Conservation (phyloP, 768 basidiomycete species). For the Cubamyces lactineus region DNA sequence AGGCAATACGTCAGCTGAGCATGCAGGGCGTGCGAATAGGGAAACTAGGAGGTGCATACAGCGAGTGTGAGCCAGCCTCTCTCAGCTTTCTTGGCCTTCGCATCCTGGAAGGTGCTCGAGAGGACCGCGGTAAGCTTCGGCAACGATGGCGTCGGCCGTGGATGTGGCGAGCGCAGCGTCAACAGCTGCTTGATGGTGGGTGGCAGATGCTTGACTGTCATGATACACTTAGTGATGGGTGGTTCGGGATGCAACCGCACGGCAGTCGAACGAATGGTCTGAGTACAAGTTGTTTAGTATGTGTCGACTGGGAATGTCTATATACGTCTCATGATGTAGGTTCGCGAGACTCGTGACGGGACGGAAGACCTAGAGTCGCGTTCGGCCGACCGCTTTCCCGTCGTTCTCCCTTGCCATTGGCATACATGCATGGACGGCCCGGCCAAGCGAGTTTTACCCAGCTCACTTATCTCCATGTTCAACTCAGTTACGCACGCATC, state of each 20-base stretch:
- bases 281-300: neutral
- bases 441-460: neutral
- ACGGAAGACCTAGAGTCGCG: constrained; percentile 4
- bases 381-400: constrained; percentile 15
- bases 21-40: neutral
- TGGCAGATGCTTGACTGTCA: constrained; percentile 54
- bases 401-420: neutral
- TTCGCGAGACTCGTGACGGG: constrained; percentile 4
- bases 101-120: constrained; percentile 64
- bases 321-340: neutral
- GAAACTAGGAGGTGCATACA: constrained; percentile 48
- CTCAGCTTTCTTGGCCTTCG: constrained; percentile 63
- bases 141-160: constrained; percentile 58
- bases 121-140: constrained; percentile 59
- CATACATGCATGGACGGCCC: neutral
- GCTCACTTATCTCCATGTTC: neutral
- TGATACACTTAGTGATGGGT: neutral
- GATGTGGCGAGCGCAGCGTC: constrained; percentile 65
- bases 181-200: constrained; percentile 72
- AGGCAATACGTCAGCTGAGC: neutral
- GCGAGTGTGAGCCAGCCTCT: constrained; percentile 83
- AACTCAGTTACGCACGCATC: neutral
- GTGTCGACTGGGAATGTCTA: neutral
- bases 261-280: neutral
- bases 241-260: neutral